Percentiles rank a stretch among this genome's conserved stretches.
phyloP scores from a whole-genome alignment of 1,284 basidiomycete genomes.

The Vanrija pseudolonga region DNA sequence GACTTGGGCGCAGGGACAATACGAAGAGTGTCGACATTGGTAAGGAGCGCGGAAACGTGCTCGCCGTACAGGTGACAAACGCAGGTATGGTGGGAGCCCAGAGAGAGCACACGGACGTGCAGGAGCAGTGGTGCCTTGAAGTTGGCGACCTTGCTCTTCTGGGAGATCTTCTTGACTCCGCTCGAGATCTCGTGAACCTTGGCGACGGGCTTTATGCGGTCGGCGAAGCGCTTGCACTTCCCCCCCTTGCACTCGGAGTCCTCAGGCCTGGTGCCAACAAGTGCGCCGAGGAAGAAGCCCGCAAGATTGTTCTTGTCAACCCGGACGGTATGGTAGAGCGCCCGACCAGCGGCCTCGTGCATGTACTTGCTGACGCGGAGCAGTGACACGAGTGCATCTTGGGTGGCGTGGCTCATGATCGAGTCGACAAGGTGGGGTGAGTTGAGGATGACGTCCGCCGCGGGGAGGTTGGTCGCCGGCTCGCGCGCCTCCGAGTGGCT shows the following conservation, averaged over 20 bases:
- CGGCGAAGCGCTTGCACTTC: no score
- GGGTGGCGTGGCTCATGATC: no score
- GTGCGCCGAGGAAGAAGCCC: background rate
- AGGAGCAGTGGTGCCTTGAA: constrained; percentile 1
- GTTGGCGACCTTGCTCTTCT: background rate
- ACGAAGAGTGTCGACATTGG: background rate
- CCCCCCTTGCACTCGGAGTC: no score
- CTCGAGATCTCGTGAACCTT: no score
- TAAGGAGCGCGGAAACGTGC: background rate
- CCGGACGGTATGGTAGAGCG: background rate
- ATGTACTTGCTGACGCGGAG: background rate
- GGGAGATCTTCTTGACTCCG: no score
- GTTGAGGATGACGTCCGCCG: no score
- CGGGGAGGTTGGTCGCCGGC: no score
- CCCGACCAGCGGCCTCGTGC: background rate
- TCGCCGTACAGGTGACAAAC: background rate
- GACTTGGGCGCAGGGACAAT: background rate
- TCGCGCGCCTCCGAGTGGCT: no score
- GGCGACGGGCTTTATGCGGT: no score
- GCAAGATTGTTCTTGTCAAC: background rate
- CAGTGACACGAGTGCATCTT: no score
- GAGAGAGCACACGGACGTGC: background rate
- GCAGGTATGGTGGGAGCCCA: background rate
- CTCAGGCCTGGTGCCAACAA: background rate
- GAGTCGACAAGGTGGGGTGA: no score